Base-by-base conservation (phyloP, 129 eudicot species). In the Pittosporum tobira region DNA sequence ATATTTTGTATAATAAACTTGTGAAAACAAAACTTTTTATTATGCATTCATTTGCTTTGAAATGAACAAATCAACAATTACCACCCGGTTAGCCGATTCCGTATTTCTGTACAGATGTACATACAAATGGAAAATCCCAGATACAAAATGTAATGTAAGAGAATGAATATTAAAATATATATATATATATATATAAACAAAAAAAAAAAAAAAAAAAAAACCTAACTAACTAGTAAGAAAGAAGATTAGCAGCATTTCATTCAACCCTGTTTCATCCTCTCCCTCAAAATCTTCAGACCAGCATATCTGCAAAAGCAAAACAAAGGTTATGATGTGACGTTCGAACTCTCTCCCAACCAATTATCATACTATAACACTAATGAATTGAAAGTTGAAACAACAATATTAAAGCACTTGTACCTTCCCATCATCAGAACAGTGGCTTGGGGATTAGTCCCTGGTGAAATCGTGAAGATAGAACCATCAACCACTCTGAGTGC, bases 401-500 rank as follows among this genome's bases (percentile, higher is more conserved):
- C n/a, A n/a, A 36, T 16, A 59, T 31, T 9, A 29, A 48, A 11
- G 8, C 21, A 30, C 25, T 22, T 52, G 72, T 48, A 83, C 96
- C 94, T 73, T 10, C 96, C 94, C 64, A 90, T 82, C 95, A 90
- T 86, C 69, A 90, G 57, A 73, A 86, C 67, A 61, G 81, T 90
- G 15, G 98, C 98, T 78, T 90, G 98, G 2, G 98, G 98, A 71
- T 90, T 90, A 42, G 95, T 90, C 55, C 98, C 98, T 0, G 98
- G 98, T 0, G 98, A 86, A 14, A 90, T 72, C 0, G 75, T 64
- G 48, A 90, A 79, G 3, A 73, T 71, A 0, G 95, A 90, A 31
- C 98, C 98, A 76, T 90, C 98, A 14, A 90, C 84, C 8, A 86
- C 94, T 31, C 95, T 73, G 20, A 90, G 87, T 28, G 79, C 70